Evolutionary conservation across 768 basidiomycete species (phyloP), one percentile per base, ranked within the genome.

Genomic region (Wakefieldia striispora): DNA sequence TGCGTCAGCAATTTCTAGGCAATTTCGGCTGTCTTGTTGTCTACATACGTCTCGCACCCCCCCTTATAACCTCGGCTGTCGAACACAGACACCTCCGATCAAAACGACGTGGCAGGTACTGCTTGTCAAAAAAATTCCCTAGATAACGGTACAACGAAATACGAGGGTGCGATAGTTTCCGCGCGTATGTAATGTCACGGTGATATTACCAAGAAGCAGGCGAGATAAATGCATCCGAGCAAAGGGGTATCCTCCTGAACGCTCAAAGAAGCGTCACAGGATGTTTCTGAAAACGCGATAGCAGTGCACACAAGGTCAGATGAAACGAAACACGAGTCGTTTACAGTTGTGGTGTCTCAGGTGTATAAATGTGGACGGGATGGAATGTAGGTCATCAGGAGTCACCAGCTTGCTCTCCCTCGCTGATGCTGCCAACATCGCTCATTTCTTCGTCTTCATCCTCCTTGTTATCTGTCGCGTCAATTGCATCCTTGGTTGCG

Each of bases 401-500:
- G 52, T 82, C 57, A 12, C 83, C 56, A 23, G 33, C 53, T 41
- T 77, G 29, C 10, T 33, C 33, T 16, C 33, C 81, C 45, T 87
- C 89, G 68, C 82, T 86, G 70, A 88, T 82, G 71, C 86, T 91
- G 51, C 88, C 89, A 53, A 88, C 75, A 48, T 91, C 90, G 67
- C 90, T 91, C 86, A 92, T 91, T 62, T 86, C 89, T 58, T 85
- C 87, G 58, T 93, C 89, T 3, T 88, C 87, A 0, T 83, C 81
- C 1, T 82, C 81, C 16, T 81, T 79, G 31, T 75, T 80, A 19
- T 77, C 75, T 1, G 84, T 80, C 24, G 85, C 88, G 56, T 95
- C 92, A 6, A 88, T 84, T 23, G 84, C 88, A 64, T 91, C 93
- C 72, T 91, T 88, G 33, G 88, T 95, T 13, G 97, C 97, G 62